Base-by-base conservation (phyloP, 257 asterid genomes). In the Solanum chiquidenum region DNA sequence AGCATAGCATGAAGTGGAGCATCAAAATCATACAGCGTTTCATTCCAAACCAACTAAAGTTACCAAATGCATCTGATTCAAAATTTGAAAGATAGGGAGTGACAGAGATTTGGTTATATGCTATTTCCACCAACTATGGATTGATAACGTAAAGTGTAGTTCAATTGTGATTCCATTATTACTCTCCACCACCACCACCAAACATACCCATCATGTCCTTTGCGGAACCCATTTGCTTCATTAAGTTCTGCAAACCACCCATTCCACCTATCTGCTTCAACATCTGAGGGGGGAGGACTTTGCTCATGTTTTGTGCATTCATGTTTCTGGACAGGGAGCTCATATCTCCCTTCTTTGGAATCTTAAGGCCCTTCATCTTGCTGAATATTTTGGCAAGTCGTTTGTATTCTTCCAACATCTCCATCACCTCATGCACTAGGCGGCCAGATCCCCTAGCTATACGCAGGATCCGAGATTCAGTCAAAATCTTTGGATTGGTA, bases 341-440 rank as follows among this genome's bases (percentile, higher is more conserved):
- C 98, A 97, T 97, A 27, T 94, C 96, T 89, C 99, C 99, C 86
- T 95, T 97, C 95, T 94, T 97, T 31, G 99, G 98, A 27, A 97
- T 97, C 94, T 95, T 97, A 9, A 96, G 96, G 6, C 99, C 99
- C 92, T 96, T 96, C 99, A 95, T 95, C 95, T 97, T 95, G 94
- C 98, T 93, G 95, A 98, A 97, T 46, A 95, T 90, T 95, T 97
- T 95, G 46, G 98, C 98, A 66, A 93, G 93, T 46, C 98, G 90
- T 91, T 95, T 97, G 96, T 94, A 95, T 91, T 97, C 98, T 89
- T 97, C 99, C 88, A 97, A 42, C 98, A 97, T 95, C 44, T 97
- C 98, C 98, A 93, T 92, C 69, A 95, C 99, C 27, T 97, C 98
- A 86, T 93, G 89, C 60, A 95, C 80, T 3, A 90, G 95, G 18